Evolutionary conservation across 352 stramenopile species (phyloP), one percentile per base, ranked within the genome.

Genomic region (Phytophthora syringae): DNA sequence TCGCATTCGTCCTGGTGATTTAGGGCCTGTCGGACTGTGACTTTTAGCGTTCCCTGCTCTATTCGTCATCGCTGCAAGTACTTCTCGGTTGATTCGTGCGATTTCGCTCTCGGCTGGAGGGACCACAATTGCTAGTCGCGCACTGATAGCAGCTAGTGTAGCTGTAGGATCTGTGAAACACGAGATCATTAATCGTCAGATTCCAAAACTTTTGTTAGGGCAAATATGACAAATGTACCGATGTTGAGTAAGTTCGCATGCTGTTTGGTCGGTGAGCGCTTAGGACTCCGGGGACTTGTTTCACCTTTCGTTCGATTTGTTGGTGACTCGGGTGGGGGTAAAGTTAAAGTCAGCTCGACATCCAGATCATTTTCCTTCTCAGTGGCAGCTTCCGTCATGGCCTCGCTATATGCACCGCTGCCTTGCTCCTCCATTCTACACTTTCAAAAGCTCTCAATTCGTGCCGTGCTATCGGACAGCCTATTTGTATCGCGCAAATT

Each of bases 51-150:
- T 70, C 25, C 45, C 69, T 16, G 65, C 53, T 71, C 50, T 22
- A 40, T 52, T 70, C 10, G 36, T 28, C 48, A 72, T 44, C 12
- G 62, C 39, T 15, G 67, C 43, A 12, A 85, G 48, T 3, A 61
- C 66, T 44, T 92, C 81, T 30, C 82, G 77, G 34, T 90, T 89
- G 52, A 95, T 86, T 28, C 84, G 70, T 4, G 68, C 66, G 22
- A 95, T 94, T 64, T 95, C 85, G 24, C 79, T 79, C 52, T 95
- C 87, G 0, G 80, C 85, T 30, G 83, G 80, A 37, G 70, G 74
- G 27, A 94, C 59, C 20, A 77, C 60, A 1, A 77, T 67, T 12
- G 82, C 71, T 28, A 92, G 52, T 5, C 79, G 72, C 13, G 85
- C 79, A 56, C 82, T 91, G 47, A 93, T 91, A 3, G 82, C 78